Evolutionary conservation across 306 rosid species (phyloP).

Genomic region (Glycine soja): DNA sequence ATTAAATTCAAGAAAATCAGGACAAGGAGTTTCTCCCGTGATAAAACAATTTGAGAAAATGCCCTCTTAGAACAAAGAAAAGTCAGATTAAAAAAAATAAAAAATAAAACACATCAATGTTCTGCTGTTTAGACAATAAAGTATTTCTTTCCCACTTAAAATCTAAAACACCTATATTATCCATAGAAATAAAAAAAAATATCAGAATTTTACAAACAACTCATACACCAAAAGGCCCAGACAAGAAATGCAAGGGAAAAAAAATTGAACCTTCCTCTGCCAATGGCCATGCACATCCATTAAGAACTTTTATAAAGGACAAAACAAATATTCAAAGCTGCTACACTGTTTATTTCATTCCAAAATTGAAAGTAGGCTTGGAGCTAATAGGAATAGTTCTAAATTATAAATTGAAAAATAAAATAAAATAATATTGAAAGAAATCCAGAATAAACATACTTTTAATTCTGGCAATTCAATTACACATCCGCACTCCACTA

Average conservation of each 20-base stretch:
- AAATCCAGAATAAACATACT: conserved; percentile 48
- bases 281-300: no score
- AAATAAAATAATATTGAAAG: not conserved
- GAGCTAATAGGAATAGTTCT: not conserved
- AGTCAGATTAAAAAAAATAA: not conserved
- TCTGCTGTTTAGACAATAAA: no score
- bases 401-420: no score
- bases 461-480: conserved; percentile 84
- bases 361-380: not conserved
- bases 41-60: not conserved
- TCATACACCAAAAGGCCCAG: no score
- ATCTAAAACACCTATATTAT: no score
- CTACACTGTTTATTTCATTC: not conserved
- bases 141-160: no score
- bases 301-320: no score
- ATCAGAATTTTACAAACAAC: no score
- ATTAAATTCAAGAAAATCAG: not conserved
- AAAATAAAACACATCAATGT: no score
- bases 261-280: no score
- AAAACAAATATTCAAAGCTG: not conserved
- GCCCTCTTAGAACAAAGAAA: not conserved
- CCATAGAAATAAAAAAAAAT: no score
- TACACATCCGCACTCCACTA: conserved; percentile 88
- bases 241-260: no score
- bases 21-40: not conserved